These are phyloP conservation scores for Sambucus nigra DNA, from an alignment of 129 eudicot species.

Conservation along the genomic window DNA sequence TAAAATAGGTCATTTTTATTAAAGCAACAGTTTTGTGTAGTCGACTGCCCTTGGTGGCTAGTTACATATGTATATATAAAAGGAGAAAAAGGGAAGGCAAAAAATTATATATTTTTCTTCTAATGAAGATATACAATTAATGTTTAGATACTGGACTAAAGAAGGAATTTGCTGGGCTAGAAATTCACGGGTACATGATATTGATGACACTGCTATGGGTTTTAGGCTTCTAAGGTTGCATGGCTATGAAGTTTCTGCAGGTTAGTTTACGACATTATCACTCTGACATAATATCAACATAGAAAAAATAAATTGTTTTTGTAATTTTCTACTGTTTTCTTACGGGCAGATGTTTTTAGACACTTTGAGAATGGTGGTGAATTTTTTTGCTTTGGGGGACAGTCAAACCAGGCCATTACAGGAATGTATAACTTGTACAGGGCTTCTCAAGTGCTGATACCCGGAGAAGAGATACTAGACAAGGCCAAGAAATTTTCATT, in stretches of 20 bases:
- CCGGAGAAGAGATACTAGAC: constrained; percentile 56
- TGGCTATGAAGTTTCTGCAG: constrained; percentile 63
- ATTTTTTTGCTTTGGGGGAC: constrained; percentile 70
- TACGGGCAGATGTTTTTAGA: constrained; percentile 50
- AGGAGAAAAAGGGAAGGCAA: too few species aligned
- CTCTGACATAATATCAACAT: not conserved
- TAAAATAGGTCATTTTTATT: too few species aligned
- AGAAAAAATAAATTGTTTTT: not conserved
- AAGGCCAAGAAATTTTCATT: constrained; percentile 58
- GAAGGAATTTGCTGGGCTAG: constrained; percentile 93
- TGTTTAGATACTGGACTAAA: constrained; percentile 56
- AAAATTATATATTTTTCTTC: too few species aligned
- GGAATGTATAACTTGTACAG: constrained; percentile 81
- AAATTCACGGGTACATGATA: constrained; percentile 69
- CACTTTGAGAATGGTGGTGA: constrained; percentile 65
- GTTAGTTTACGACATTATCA: constrained; percentile 19
- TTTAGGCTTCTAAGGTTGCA: constrained; percentile 81
- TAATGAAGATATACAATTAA: too few species aligned
- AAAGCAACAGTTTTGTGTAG: too few species aligned
- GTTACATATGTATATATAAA: too few species aligned
- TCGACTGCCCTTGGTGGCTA: too few species aligned
- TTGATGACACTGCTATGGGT: constrained; percentile 96
- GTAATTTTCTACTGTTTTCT: constrained; percentile 3
- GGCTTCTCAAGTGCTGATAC: constrained; percentile 67
- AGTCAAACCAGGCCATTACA: constrained; percentile 86